These are phyloP conservation scores for Ballota nigra DNA, from an alignment of 257 asterid species.

Conservation along the genomic window DNA sequence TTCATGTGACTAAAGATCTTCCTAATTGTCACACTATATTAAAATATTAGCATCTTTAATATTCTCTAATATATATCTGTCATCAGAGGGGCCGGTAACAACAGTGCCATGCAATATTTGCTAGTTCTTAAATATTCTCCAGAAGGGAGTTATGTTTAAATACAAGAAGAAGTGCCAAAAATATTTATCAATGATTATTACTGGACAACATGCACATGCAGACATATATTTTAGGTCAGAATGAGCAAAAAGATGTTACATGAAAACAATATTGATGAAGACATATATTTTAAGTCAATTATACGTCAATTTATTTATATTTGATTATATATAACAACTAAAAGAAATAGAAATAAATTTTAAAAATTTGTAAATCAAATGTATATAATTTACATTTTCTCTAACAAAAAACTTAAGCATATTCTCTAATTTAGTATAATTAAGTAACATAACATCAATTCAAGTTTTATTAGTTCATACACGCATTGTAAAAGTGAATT, in stretches of 20 bases:
- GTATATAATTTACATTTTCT: no score
- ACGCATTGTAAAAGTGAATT: no score
- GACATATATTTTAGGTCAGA: slow-evolving; percentile 9
- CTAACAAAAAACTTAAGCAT: no score
- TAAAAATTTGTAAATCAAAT: no score
- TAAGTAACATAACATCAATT: no score
- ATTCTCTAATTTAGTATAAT: no score
- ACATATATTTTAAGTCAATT: no score
- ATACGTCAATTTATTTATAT: no score
- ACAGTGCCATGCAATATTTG: slow-evolving; percentile 2
- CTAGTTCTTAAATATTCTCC: not conserved
- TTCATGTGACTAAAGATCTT: slow-evolving; percentile 31
- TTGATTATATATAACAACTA: no score
- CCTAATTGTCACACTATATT: slow-evolving; percentile 23
- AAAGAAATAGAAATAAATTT: no score
- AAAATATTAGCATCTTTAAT: slow-evolving; percentile 18
- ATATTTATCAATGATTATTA: not conserved
- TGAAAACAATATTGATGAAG: not conserved
- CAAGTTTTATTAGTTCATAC: no score
- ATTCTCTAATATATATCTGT: slow-evolving; percentile 5
- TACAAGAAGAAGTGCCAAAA: slow-evolving; percentile 18
- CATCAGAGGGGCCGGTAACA: not conserved
- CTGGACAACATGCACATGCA: slow-evolving; percentile 30
- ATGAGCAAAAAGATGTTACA: slow-evolving; percentile 11
- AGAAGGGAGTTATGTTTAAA: not conserved